Base-by-base conservation (phyloP, 371 early-diverging fungal species). In the Cokeromyces recurvatus region DNA sequence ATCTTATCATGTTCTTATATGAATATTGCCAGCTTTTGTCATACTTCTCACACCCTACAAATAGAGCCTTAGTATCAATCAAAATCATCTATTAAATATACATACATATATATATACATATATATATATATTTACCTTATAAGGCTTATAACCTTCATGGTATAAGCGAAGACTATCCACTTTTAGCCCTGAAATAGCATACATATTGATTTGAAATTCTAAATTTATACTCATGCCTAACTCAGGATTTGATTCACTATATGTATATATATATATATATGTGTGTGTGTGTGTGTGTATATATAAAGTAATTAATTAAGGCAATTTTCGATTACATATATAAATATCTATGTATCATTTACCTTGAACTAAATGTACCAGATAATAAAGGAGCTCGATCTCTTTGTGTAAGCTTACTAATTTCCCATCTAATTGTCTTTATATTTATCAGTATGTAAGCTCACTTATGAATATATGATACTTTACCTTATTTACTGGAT, bases 131-230 rank as follows among this genome's bases (percentile, higher is more conserved):
- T 23, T 50, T 62, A 77, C 87, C 80, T 90, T 90, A 62, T 84
- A 89, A 11, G 90, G 88, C 43, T 86, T 88, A 61, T 91, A 92
- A 1, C 66, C 69, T 62, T 92, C 93, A 58, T 85, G 79, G 53
- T 78, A 82, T 29, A 92, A 53, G 32, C 84, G 78, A 52, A 92
- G 68, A 35, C 77, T 72, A 53, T 89, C 90, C 15, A 92, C 87
- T 55, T 79, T 81, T 1, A 90, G 59, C 19, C 90, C 90, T 3
- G 90, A 85, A 2, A 81, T 70, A 16, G 90, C 73, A 51, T 76
- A 81, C 77, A 82, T 84, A 40, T 78, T 85, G 46, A 91, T 82
- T 46, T 79, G 68, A 47, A 91, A 90, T 34, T 84, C 86, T 22
- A 86, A 74, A 21, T 62, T 59, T 22, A 90, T 71, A 17, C 79